These are phyloP conservation scores for Globisporangium heterothallicum DNA, from an alignment of 352 stramenopile species.

Conservation along the genomic window DNA sequence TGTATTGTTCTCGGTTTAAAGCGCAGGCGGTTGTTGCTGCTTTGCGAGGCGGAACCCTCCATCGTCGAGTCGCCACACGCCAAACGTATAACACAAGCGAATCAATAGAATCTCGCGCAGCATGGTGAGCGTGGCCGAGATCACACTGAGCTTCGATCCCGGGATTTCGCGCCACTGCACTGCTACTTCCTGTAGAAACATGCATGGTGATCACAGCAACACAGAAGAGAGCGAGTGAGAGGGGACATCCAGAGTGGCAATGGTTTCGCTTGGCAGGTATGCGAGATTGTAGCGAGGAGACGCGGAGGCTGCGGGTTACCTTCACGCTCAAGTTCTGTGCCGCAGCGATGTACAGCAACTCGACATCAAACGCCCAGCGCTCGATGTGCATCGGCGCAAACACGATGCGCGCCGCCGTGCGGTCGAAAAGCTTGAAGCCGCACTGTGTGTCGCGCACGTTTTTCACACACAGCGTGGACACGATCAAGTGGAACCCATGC, in stretches of 20 bases:
- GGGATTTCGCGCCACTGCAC: slow-evolving; percentile 91
- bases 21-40: not conserved
- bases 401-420: slow-evolving; percentile 66
- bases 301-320: no score
- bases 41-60: slow-evolving; percentile 51
- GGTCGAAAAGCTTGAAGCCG: slow-evolving; percentile 94
- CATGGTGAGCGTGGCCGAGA: slow-evolving; percentile 88
- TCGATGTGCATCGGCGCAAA: slow-evolving; percentile 92
- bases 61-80: slow-evolving; percentile 78
- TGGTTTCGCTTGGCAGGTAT: no score
- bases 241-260: no score
- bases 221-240: slow-evolving; percentile 1
- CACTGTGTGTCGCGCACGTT: slow-evolving; percentile 92
- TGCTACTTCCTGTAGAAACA: slow-evolving; percentile 75
- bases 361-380: slow-evolving; percentile 94
- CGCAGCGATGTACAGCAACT: slow-evolving; percentile 86
- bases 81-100: slow-evolving; percentile 85
- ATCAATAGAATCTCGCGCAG: slow-evolving; percentile 91
- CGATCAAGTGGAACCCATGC: slow-evolving; percentile 90
- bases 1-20: not conserved
- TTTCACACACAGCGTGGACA: slow-evolving; percentile 81
- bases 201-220: not conserved
- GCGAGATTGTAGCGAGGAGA: no score
- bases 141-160: slow-evolving; percentile 87
- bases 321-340: slow-evolving; percentile 53